phyloP scores from a whole-genome alignment of 257 asterid genomes.

The Vinca minor region DNA sequence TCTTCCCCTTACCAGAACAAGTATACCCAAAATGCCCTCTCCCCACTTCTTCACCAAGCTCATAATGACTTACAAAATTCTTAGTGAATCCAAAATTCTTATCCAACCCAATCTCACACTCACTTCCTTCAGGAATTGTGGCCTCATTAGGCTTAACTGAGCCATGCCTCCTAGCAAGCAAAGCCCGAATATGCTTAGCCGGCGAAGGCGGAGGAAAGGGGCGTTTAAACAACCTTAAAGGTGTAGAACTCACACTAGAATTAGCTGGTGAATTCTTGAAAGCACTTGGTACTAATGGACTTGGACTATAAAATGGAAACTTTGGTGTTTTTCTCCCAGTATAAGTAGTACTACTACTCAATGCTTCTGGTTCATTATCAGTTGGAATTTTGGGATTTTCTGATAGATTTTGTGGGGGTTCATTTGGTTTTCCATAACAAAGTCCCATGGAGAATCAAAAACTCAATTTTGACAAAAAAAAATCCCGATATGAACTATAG shows the following conservation, averaged over 20 bases:
- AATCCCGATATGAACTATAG: conserved; percentile 16
- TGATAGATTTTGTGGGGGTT: conserved; percentile 44
- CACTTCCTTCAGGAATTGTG: conserved; percentile 90
- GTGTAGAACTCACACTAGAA: conserved; percentile 74
- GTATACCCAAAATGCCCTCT: conserved; percentile 94
- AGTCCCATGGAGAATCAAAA: conserved; percentile 87
- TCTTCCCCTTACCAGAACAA: conserved; percentile 70
- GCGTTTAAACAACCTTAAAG: conserved; percentile 68
- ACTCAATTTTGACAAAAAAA: no score
- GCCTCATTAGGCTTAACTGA: conserved; percentile 87
- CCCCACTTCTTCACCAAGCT: conserved; percentile 82
- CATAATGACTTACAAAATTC: conserved; percentile 53
- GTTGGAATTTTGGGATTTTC: conserved; percentile 41
- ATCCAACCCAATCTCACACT: conserved; percentile 72
- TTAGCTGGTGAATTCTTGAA: conserved; percentile 88
- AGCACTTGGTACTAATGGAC: conserved; percentile 63
- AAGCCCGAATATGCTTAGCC: conserved; percentile 87
- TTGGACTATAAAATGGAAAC: conserved; percentile 91
- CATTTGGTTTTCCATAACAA: conserved; percentile 84
- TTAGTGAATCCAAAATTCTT: conserved; percentile 69
- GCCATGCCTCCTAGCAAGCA: conserved; percentile 80
- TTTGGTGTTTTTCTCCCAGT: conserved; percentile 78
- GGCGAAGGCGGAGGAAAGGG: conserved; percentile 98
- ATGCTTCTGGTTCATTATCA: conserved; percentile 43
- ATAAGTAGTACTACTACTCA: conserved; percentile 41